phyloP scores from a whole-genome alignment of 495 filamentous ascomycete genomes.

The Pyronema omphalodes region DNA sequence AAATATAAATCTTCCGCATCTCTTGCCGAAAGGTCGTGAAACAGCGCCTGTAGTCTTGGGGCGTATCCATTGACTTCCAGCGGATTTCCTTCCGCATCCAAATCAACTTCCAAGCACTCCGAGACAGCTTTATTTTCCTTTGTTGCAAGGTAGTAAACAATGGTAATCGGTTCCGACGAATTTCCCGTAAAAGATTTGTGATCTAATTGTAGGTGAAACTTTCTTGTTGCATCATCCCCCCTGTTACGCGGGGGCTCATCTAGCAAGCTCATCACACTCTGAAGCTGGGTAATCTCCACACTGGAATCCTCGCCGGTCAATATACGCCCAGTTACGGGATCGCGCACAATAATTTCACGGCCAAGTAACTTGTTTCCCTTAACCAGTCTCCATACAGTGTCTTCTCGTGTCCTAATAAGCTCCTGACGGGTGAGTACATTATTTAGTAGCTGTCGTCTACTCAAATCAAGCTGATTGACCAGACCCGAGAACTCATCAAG shows the following conservation, averaged over 20 bases:
- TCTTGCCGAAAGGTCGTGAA: constrained; percentile 59
- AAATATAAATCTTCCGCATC: constrained; percentile 80
- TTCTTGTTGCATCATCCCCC: constrained; percentile 48
- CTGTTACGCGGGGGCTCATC: constrained; percentile 50
- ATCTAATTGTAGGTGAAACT: constrained; percentile 68
- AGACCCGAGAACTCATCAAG: constrained; percentile 67
- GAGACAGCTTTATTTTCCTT: constrained; percentile 54
- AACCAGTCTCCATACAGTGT: constrained; percentile 88
- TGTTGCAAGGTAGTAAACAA: constrained; percentile 63
- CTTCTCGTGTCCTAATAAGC: constrained; percentile 52
- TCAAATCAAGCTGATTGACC: constrained; percentile 60
- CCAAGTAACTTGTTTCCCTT: constrained; percentile 80
- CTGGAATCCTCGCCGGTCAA: constrained; percentile 84
- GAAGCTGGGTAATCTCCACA: constrained; percentile 73
- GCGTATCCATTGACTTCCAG: constrained; percentile 34
- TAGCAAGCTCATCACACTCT: constrained; percentile 89
- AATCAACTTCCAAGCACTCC: constrained; percentile 64
- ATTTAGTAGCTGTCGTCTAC: constrained; percentile 76
- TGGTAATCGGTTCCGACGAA: constrained; percentile 47
- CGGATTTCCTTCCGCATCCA: constrained; percentile 53
- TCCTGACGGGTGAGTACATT: constrained; percentile 79
- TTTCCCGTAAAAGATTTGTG: constrained; percentile 61
- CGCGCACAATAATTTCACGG: constrained; percentile 82
- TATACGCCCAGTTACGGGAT: constrained; percentile 64
- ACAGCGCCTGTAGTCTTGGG: constrained; percentile 61